These are phyloP conservation scores for Tetracentron sinense DNA, from an alignment of 164 flowering plant genomes.

Conservation along the genomic window DNA sequence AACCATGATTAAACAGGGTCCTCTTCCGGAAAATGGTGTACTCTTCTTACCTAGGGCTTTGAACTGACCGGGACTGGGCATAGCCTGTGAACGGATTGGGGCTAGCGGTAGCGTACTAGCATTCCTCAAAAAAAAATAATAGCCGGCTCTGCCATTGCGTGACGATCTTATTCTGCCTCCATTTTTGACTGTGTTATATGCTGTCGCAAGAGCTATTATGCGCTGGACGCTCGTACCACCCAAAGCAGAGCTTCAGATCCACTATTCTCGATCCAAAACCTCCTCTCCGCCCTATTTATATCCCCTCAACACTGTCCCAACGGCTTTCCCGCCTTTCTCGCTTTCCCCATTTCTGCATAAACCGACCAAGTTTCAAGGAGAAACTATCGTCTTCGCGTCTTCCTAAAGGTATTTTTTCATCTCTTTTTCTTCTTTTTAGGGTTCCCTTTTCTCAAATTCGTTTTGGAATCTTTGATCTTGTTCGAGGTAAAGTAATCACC, in stretches of 20 bases:
- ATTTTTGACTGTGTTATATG: slow-evolving; percentile 12
- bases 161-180: no score
- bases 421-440: slow-evolving; percentile 1
- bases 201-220: slow-evolving; percentile 19
- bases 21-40: no score
- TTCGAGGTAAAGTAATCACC: neutral
- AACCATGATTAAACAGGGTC: no score
- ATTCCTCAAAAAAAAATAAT: no score
- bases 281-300: neutral
- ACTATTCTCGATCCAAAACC: slow-evolving; percentile 8
- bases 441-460: neutral
- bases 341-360: slow-evolving; percentile 1
- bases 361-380: neutral
- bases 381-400: neutral
- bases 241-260: slow-evolving; percentile 13
- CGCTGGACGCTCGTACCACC: slow-evolving; percentile 10
- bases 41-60: no score
- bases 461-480: neutral
- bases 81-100: no score
- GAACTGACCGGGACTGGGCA: no score
- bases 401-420: neutral
- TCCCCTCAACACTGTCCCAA: neutral
- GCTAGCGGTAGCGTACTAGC: no score
- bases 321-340: slow-evolving; percentile 1
- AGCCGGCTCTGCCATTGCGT: no score